These are phyloP conservation scores for Nicotiana tomentosiformis DNA, from an alignment of 257 asterid species.

Conservation along the genomic window DNA sequence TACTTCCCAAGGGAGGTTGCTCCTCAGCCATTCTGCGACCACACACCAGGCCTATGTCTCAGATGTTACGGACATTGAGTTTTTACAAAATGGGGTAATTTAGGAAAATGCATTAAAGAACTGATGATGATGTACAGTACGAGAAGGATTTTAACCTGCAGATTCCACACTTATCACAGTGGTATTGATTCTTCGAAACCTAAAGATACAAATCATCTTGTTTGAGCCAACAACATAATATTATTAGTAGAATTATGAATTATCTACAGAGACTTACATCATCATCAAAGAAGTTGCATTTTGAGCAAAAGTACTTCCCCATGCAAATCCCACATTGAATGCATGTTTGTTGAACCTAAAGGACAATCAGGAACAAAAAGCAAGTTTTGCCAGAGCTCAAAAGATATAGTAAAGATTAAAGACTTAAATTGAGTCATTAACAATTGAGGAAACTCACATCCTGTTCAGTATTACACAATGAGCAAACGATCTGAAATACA, in stretches of 20 bases:
- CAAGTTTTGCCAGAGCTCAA: neutral
- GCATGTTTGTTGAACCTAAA: slow-evolving; percentile 51
- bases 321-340: slow-evolving; percentile 46
- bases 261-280: slow-evolving; percentile 36
- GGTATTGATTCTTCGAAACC: slow-evolving; percentile 66
- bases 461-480: slow-evolving; percentile 50
- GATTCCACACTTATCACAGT: slow-evolving; percentile 71
- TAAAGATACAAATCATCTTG: slow-evolving; percentile 9
- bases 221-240: neutral
- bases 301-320: slow-evolving; percentile 59
- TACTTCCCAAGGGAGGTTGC: neutral
- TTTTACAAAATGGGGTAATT: neutral
- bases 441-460: slow-evolving; percentile 35
- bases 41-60: neutral
- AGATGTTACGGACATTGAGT: neutral
- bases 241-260: neutral
- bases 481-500: slow-evolving; percentile 47
- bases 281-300: slow-evolving; percentile 69
- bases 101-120: neutral
- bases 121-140: neutral
- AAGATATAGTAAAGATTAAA: neutral
- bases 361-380: neutral
- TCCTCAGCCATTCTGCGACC: neutral
- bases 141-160: slow-evolving; percentile 48
- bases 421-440: neutral